Percentiles rank a stretch among this genome's conserved stretches.
phyloP scores from a whole-genome alignment of 495 filamentous ascomycete genomes.

The Parathielavia appendiculata region DNA sequence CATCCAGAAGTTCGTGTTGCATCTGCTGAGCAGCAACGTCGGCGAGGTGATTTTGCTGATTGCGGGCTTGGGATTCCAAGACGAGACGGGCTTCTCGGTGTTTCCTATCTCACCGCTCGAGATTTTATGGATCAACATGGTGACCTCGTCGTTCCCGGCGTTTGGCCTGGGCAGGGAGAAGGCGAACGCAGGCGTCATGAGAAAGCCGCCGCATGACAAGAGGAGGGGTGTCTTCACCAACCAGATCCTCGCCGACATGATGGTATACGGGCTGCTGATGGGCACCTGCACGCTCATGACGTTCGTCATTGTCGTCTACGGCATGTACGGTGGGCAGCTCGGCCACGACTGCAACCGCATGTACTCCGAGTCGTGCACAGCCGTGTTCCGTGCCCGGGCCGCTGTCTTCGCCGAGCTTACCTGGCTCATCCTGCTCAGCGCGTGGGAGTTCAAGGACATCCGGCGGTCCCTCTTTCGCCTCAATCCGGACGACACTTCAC shows the following conservation, averaged over 20 bases:
- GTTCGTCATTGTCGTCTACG: slow-evolving; percentile 67
- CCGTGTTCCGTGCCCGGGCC: slow-evolving; percentile 70
- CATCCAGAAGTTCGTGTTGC: slow-evolving; percentile 77
- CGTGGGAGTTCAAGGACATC: slow-evolving; percentile 72
- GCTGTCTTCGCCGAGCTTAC: slow-evolving; percentile 73
- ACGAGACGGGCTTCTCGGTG: slow-evolving; percentile 56
- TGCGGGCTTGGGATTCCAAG: slow-evolving; percentile 67
- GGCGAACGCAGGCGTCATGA: slow-evolving; percentile 63
- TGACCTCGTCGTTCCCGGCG: slow-evolving; percentile 69
- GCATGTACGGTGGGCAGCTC: slow-evolving; percentile 50
- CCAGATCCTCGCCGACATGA: slow-evolving; percentile 66
- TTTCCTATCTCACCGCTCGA: slow-evolving; percentile 72
- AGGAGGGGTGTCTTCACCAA: slow-evolving; percentile 63
- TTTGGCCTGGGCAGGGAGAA: slow-evolving; percentile 70
- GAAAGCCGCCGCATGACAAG: slow-evolving; percentile 63
- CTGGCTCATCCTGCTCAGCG: slow-evolving; percentile 65
- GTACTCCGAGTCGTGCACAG: slow-evolving; percentile 50
- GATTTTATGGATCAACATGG: slow-evolving; percentile 74
- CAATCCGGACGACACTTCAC: slow-evolving; percentile 47
- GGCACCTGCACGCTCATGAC: slow-evolving; percentile 60
- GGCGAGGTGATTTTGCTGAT: slow-evolving; percentile 68
- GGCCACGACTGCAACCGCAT: slow-evolving; percentile 61
- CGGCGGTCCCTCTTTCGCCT: slow-evolving; percentile 65
- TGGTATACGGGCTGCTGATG: slow-evolving; percentile 68
- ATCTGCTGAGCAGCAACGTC: slow-evolving; percentile 67